Conservation (phyloP, 768 basidiomycete species). For the Tephrocybe sp. region DNA sequence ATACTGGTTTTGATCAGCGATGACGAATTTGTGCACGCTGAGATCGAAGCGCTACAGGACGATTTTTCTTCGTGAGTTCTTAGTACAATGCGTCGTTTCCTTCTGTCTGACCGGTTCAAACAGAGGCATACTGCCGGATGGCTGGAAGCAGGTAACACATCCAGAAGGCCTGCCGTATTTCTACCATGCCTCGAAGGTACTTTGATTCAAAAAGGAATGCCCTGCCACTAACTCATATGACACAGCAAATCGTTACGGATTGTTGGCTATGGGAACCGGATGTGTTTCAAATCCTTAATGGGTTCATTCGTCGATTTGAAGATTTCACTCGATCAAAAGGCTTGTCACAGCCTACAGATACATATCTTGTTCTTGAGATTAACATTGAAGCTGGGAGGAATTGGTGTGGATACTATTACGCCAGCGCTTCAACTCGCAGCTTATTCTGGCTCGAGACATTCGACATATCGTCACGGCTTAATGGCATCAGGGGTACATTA, state of each 20-base stretch:
- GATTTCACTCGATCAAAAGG: background rate
- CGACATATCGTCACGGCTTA: background rate
- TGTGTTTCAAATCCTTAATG: background rate
- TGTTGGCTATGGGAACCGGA: conserved; percentile 2
- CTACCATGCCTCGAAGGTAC: conserved; percentile 2
- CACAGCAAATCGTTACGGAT: conserved; percentile 7
- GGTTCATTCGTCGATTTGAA: background rate
- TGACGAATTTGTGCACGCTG: background rate
- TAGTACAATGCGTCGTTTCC: background rate
- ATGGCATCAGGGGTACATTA: conserved; percentile 3
- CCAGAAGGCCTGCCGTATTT: conserved; percentile 12
- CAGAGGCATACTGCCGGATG: conserved; percentile 4
- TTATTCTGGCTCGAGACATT: conserved; percentile 10
- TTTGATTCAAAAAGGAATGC: background rate
- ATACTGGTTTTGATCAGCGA: background rate
- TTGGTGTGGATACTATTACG: conserved; percentile 13
- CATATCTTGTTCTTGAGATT: conserved; percentile 6
- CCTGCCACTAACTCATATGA: background rate
- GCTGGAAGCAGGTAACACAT: conserved; percentile 10
- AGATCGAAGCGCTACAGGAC: conserved; percentile 1
- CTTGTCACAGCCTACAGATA: background rate
- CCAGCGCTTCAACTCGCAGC: background rate
- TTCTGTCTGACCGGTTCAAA: background rate
- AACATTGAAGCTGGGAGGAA: background rate
- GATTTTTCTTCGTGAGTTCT: conserved; percentile 3